These are phyloP conservation scores for Poa annua DNA, from an alignment of 176 grass and related monocot genomes.

Conservation along the genomic window DNA sequence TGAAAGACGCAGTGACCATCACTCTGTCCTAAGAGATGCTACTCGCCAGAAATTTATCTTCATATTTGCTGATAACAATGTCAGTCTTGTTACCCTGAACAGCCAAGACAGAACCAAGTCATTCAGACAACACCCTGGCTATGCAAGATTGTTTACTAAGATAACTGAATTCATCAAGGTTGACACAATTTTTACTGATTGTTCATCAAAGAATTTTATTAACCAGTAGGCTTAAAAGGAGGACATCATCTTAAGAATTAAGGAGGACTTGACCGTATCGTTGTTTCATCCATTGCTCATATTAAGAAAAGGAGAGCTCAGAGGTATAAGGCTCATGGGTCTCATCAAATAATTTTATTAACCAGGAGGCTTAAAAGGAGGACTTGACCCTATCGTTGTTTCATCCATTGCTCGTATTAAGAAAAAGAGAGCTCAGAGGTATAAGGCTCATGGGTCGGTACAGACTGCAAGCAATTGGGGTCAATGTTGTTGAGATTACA, in stretches of 20 bases:
- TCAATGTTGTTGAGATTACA: background rate
- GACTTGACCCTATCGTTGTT: background rate
- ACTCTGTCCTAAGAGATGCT: background rate
- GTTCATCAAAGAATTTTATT: background rate
- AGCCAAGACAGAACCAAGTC: constrained; percentile 17
- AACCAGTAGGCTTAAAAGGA: background rate
- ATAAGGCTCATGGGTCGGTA: background rate
- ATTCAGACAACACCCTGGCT: background rate
- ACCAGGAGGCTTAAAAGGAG: background rate
- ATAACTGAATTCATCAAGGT: background rate
- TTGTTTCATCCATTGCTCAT: background rate
- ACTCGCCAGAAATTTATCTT: constrained; percentile 82
- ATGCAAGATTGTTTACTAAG: background rate
- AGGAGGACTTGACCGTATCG: background rate
- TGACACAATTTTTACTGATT: background rate
- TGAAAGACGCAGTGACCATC: no score
- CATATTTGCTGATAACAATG: constrained; percentile 78
- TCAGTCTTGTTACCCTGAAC: constrained; percentile 88
- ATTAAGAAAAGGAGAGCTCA: background rate
- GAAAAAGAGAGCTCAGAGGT: background rate
- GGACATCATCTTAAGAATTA: no score
- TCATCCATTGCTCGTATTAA: background rate
- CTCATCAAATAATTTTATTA: background rate
- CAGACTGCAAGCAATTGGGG: background rate
- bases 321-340: background rate